Evolutionary conservation across 1,139 yeast species (phyloP), one percentile per base, ranked within the genome.

Genomic region (Lodderomyces theae): DNA sequence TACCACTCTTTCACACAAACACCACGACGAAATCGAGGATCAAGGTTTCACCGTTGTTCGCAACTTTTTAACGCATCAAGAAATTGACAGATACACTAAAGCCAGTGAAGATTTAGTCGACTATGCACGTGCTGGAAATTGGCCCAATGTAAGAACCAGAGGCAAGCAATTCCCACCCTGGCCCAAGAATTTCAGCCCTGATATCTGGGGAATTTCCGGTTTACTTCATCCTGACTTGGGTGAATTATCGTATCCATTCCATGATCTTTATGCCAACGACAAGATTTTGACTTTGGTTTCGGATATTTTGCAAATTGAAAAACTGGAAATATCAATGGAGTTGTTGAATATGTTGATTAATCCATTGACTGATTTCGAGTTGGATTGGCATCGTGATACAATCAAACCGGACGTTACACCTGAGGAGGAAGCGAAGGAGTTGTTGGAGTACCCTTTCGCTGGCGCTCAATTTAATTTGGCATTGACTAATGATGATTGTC

Each of bases 131-230:
- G 66, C 60, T 5, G 82, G 81, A 2, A 60, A 72, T 9, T 77
- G 81, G 81, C 63, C 72, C 12, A 63, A 69, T 35, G 79, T 76
- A 11, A 64, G 82, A 51, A 74, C 80, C 4, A 57, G 74, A 39
- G 80, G 80, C 5, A 77, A 77, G 48, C 81, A 76, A 52, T 77
- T 77, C 51, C 81, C 82, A 4, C 81, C 82, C 17, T 77, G 82
- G 81, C 80, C 80, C 11, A 61, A 63, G 47, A 72, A 74, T 48
- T 74, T 70, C 50, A 68, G 70, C 44, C 79, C 80, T 3, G 80
- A 77, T 46, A 76, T 77, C 45, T 77, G 82, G 82, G 82, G 82
- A 1, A 61, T 77, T 12, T 59, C 74, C 10, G 79, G 79, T 2
- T 60, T 77, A 40, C 60, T 77, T 53, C 73, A 76, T 48, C 82